phyloP scores from a whole-genome alignment of 305 asterid species.

The Petunia hybrid region DNA sequence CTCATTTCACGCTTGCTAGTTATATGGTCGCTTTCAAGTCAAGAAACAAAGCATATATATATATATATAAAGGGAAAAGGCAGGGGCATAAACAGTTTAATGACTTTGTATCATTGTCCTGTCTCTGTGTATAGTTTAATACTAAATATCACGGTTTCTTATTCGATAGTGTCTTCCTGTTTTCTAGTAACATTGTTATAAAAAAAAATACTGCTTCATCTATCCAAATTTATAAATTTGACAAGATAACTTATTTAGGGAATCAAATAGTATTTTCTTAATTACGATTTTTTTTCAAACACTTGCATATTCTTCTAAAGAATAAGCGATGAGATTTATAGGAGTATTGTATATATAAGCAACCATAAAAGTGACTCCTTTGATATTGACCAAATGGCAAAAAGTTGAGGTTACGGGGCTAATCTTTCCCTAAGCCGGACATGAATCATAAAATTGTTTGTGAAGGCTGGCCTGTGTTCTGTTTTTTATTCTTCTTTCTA shows the following conservation, averaged over 20 bases:
- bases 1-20: not conserved
- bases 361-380: not conserved
- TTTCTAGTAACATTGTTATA: no score
- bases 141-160: no score
- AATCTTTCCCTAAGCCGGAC: not conserved
- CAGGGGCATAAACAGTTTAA: not conserved
- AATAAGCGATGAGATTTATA: no score
- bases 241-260: no score
- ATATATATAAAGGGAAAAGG: not conserved
- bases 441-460: not conserved
- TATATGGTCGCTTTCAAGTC: not conserved
- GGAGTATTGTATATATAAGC: no score
- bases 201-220: no score
- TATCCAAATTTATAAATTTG: no score
- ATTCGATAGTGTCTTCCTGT: no score
- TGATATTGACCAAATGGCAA: not conserved
- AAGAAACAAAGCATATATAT: not conserved
- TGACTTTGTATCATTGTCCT: not conserved
- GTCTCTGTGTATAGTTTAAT: no score
- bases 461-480: not conserved
- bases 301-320: no score
- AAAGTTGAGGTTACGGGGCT: not conserved
- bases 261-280: no score
- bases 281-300: no score
- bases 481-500: not conserved